Evolutionary conservation across 805 yeast species (phyloP), one percentile per base, ranked within the genome.

Genomic region (Spathaspora passalidarum): DNA sequence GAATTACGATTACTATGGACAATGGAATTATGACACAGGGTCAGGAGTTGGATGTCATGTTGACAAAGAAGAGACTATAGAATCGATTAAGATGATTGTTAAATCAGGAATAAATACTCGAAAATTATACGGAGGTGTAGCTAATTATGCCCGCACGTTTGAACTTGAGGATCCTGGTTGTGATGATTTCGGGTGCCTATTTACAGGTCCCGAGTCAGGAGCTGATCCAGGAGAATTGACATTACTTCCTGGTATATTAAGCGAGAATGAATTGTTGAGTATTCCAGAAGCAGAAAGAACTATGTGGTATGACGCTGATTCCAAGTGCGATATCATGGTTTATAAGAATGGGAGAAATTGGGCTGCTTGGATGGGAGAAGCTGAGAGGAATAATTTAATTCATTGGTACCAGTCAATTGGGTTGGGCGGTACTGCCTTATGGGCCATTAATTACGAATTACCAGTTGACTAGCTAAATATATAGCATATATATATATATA

Each of bases 41-140:
- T 5, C 7, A 9, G 45, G 42, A 13, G 42, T 53, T 14, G 34
- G 38, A n/a, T 56, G 60, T 44, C 60, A 56, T 26, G 51, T 47
- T 19, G 46, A 56, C 32, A 20, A 42, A 32, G 36, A 39, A n/a
- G 43, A 26, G 10, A 50, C 49, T 8, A 44, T 32, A 5, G 47
- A 38, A 7, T 8, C 56, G 1, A 35, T 56, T 22, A 38, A 49
- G 22, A 45, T 55, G 54, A 25, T 56, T 5, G 54, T 39, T 9
- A 55, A 54, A 36, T 53, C 60, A 13, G 60, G 59, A 7, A 50
- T 56, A 18, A 43, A 52, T 32, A 49, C 50, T 26, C 40, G 52
- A n/a, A 56, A 56, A 41, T 32, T 54, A 5, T 42, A 46, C 38
- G 60, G 57, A 5, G 61, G 61, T 9, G 41, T 56, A 14, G 61